phyloP scores from a whole-genome alignment of 192 early-diverging fungal genomes.

The Gaertneriomyces semiglobifer region DNA sequence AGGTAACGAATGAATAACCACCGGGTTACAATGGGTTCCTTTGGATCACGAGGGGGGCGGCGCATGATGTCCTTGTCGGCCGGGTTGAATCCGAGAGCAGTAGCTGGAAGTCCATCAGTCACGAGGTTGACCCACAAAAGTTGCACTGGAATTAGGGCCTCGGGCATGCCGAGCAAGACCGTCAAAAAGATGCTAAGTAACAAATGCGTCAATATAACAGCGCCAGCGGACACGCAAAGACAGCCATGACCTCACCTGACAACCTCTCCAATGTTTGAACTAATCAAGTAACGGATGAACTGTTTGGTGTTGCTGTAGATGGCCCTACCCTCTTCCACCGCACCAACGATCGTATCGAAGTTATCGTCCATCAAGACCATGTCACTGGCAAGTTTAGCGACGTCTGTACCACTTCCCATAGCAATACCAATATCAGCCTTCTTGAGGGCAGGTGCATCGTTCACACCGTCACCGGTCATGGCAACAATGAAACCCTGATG shows the following conservation, averaged over 20 bases:
- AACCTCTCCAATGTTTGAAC: constrained; percentile 98
- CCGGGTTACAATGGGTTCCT: constrained; percentile 84
- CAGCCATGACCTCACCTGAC: constrained; percentile 46
- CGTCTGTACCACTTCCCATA: constrained; percentile 98
- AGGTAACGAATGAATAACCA: constrained; percentile 97
- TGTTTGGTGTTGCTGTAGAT: constrained; percentile 99
- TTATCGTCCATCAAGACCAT: constrained; percentile 99
- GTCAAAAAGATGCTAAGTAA: constrained; percentile 83
- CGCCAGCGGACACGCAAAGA: neutral
- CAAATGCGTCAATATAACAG: neutral
- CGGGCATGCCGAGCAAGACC: constrained; percentile 92
- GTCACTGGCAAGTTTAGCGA: constrained; percentile 95
- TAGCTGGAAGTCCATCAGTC: constrained; percentile 95
- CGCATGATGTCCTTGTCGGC: constrained; percentile 97
- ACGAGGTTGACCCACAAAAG: constrained; percentile 99
- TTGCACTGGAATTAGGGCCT: constrained; percentile 96
- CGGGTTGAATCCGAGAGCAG: constrained; percentile 97
- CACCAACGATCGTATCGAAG: constrained; percentile 96
- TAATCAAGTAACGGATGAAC: constrained; percentile 97
- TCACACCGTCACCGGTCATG: constrained; percentile 99
- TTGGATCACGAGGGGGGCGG: constrained; percentile 74
- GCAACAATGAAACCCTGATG: constrained; percentile 78
- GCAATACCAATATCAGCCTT: constrained; percentile 99
- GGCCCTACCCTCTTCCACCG: constrained; percentile 94
- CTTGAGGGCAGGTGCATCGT: constrained; percentile 96